Base-by-base conservation (phyloP, 1,284 basidiomycete genomes). In the Termitomyces sp. region DNA sequence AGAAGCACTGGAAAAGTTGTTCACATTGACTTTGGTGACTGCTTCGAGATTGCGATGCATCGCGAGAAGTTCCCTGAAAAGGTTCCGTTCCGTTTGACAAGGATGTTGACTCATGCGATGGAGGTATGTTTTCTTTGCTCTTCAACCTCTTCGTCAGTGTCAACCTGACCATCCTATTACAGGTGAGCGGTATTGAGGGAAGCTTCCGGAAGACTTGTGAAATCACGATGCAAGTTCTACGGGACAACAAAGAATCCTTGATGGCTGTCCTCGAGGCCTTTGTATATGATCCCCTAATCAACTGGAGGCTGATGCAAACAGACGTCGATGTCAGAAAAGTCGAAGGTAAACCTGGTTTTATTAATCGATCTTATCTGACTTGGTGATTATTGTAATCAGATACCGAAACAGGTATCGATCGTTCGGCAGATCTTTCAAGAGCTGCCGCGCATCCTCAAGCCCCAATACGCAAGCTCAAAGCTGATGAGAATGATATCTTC, bases 81-180 rank as follows among this genome's bases (percentile, higher is more conserved):
- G 71, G 94, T 99, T 52, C 97, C 97, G 0, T 99, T 99, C 86
- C 84, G 97, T 46, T 79, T 99, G 60, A 99, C 97, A 10, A 81
- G 97, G 61, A 99, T 99, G 97, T 80, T 99, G 56, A 97, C 94
- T 30, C 94, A 98, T 69, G 97, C 97, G 2, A 99, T 99, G 97
- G 97, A 99, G 81, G 93, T 93, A 59, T 68, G 30, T 43, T 17
- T 21, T 10, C 10, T 49, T 33, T 15, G 2, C 15, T 42, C 36
- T 24, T 39, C 10, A 10, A 13, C 10, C 38, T 34, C 4, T 26
- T 51, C 51, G 5, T 24, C 13, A 12, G 9, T 53, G 5, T 17
- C 33, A 12, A 21, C 5, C 50, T 55, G 24, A 65, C 50, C 19
- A 28, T 39, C 53, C 44, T 39, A 12, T 55, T 63, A 40, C 61